A percentile compares a stretch with the other conserved stretches of the same genome.
These are phyloP conservation scores for Uronychia setigera DNA, from an alignment of 73 alveolate genomes.

Conservation along the genomic window DNA sequence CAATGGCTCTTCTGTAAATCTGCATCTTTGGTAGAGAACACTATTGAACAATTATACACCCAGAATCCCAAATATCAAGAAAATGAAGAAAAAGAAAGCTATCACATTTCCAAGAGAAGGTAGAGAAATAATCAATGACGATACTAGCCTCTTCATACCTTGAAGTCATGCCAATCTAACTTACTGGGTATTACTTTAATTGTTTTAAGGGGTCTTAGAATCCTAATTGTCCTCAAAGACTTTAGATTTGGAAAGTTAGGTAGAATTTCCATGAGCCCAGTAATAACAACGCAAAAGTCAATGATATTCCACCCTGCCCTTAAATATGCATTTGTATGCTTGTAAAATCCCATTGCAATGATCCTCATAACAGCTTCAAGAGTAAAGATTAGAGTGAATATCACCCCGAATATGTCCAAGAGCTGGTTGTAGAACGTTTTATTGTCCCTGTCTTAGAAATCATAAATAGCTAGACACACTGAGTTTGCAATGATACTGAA, in stretches of 20 bases:
- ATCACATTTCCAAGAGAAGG: slow-evolving; percentile 44
- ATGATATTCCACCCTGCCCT: slow-evolving; percentile 80
- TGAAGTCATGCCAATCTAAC: background rate
- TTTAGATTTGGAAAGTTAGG: slow-evolving; percentile 25
- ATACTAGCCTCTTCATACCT: slow-evolving; percentile 38
- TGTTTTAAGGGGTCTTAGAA: slow-evolving; percentile 37
- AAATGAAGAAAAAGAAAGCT: slow-evolving; percentile 23
- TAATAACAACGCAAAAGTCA: slow-evolving; percentile 64
- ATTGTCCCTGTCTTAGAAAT: background rate
- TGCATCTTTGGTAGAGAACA: slow-evolving; percentile 23
- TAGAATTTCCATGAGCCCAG: slow-evolving; percentile 30
- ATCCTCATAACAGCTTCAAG: slow-evolving; percentile 63
- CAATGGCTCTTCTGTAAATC: background rate
- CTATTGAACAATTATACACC: slow-evolving; percentile 44
- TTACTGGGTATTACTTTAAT: slow-evolving; percentile 49
- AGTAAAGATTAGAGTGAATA: slow-evolving; percentile 49
- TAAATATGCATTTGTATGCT: slow-evolving; percentile 47
- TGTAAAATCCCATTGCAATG: slow-evolving; percentile 66
- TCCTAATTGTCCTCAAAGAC: slow-evolving; percentile 30
- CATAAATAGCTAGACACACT: background rate
- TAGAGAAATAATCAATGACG: slow-evolving; percentile 23
- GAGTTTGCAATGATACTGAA: slow-evolving; percentile 17
- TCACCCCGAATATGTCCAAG: slow-evolving; percentile 7
- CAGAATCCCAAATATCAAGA: slow-evolving; percentile 42
- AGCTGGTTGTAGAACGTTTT: background rate